Conservation (phyloP, 306 rosid genomes). For the Trifolium pratense region DNA sequence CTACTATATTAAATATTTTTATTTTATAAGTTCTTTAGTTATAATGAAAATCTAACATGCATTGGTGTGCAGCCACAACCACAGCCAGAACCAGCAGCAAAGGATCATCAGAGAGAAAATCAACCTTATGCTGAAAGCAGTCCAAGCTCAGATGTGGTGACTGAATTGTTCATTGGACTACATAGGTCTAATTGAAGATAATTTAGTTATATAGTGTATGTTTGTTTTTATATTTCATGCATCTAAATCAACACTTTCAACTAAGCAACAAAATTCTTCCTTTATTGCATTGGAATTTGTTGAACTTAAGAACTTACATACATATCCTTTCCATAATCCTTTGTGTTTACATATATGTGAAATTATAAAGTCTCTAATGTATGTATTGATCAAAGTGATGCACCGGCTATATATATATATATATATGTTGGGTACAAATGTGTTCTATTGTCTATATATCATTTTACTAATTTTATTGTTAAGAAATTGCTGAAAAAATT, state of each 20-base stretch:
- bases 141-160: slow-evolving; percentile 77
- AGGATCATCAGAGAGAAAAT: slow-evolving; percentile 40
- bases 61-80: slow-evolving; percentile 17
- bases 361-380: slow-evolving; percentile 5
- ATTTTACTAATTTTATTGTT: too few relatives aligned
- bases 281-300: background rate
- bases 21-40: background rate
- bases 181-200: slow-evolving; percentile 48
- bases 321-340: slow-evolving; percentile 16
- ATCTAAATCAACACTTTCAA: background rate
- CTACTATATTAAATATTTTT: background rate
- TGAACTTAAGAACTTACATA: background rate
- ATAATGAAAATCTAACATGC: slow-evolving; percentile 7
- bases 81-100: background rate
- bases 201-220: background rate
- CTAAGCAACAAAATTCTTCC: background rate
- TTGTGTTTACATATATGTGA: slow-evolving; percentile 11
- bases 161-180: slow-evolving; percentile 78
- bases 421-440: too few relatives aligned
- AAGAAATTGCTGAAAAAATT: too few relatives aligned
- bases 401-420: background rate
- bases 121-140: slow-evolving; percentile 50
- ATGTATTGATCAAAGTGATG: background rate
- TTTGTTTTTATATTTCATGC: slow-evolving; percentile 20
- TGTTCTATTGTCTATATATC: too few relatives aligned